phyloP scores from a whole-genome alignment of 2,329 filamentous ascomycete genomes.

The Simplicillium aogashimaense region DNA sequence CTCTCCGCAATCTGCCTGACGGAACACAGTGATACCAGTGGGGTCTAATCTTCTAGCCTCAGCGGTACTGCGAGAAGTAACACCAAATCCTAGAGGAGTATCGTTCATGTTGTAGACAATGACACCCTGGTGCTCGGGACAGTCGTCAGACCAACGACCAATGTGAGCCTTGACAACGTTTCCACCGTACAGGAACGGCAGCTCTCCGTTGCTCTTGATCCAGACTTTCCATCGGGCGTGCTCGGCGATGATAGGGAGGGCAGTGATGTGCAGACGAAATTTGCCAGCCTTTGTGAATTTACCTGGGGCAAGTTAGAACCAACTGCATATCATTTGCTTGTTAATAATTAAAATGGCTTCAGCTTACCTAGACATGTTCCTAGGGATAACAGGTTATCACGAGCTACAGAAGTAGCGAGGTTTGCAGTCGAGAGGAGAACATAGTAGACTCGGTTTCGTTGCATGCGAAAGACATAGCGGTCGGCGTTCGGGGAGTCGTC shows the following conservation, averaged over 20 bases:
- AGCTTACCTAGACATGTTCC: slow-evolving; percentile 66
- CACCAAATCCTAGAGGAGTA: slow-evolving; percentile 85
- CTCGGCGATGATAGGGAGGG: slow-evolving; percentile 74
- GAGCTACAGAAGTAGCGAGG: slow-evolving; percentile 74
- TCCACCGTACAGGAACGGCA: slow-evolving; percentile 93
- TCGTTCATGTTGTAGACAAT: slow-evolving; percentile 90
- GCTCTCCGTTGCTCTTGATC: slow-evolving; percentile 92
- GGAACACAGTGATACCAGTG: slow-evolving; percentile 79
- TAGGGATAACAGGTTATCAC: slow-evolving; percentile 75
- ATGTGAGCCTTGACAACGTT: slow-evolving; percentile 67
- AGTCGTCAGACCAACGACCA: slow-evolving; percentile 81
- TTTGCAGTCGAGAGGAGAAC: slow-evolving; percentile 84
- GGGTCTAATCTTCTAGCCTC: slow-evolving; percentile 80
- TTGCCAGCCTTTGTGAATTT: slow-evolving; percentile 97
- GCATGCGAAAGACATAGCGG: slow-evolving; percentile 77
- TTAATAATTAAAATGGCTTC: too few species aligned
- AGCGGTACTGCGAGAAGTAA: slow-evolving; percentile 77
- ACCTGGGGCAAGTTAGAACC: slow-evolving; percentile 34
- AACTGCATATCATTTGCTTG: too few species aligned
- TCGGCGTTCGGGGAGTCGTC: slow-evolving; percentile 59
- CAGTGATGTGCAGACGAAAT: slow-evolving; percentile 89
- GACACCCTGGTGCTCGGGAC: slow-evolving; percentile 84
- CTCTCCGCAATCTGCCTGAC: slow-evolving; percentile 90
- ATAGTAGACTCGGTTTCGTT: slow-evolving; percentile 82
- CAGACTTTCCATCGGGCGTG: slow-evolving; percentile 95